Percentiles rank a stretch among this genome's conserved stretches.
Conservation (phyloP, 768 basidiomycete species). For the Obba rivulosa region DNA sequence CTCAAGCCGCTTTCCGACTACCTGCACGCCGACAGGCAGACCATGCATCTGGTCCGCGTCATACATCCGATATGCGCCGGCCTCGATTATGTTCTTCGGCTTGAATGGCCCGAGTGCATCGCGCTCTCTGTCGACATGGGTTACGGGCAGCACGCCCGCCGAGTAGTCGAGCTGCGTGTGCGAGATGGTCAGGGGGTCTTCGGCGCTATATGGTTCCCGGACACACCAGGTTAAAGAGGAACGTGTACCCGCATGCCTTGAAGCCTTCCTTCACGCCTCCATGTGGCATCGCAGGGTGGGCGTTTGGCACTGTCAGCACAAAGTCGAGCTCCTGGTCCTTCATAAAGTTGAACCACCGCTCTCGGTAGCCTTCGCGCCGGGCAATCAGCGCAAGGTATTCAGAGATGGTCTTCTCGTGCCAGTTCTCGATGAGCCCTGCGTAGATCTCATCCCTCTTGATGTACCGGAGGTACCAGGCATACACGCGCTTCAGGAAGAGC, state of each 20-base stretch:
- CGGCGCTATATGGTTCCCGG: too few relatives aligned
- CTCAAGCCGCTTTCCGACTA: slow-evolving; percentile 37
- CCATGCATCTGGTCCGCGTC: slow-evolving; percentile 37
- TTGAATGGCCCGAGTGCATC: slow-evolving; percentile 26
- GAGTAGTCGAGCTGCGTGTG: slow-evolving; percentile 36
- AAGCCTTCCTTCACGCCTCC: slow-evolving; percentile 21
- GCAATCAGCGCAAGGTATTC: slow-evolving; percentile 21
- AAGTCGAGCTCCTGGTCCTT: slow-evolving; percentile 28
- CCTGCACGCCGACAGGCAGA: slow-evolving; percentile 39
- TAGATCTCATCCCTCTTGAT: slow-evolving; percentile 20
- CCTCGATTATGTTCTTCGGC: slow-evolving; percentile 33
- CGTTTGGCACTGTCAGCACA: slow-evolving; percentile 33
- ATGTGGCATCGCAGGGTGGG: slow-evolving; percentile 33
- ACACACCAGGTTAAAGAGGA: slow-evolving; percentile 43
- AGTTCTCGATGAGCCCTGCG: slow-evolving; percentile 18
- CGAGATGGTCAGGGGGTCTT: too few relatives aligned
- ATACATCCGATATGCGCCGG: slow-evolving; percentile 37
- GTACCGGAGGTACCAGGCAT: slow-evolving; percentile 18
- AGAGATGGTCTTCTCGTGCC: slow-evolving; percentile 14
- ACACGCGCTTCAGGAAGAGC: slow-evolving; percentile 17
- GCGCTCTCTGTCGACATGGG: slow-evolving; percentile 27
- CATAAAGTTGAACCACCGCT: slow-evolving; percentile 20
- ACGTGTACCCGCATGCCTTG: slow-evolving; percentile 19
- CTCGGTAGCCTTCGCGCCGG: slow-evolving; percentile 21
- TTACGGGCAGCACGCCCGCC: slow-evolving; percentile 42